Percentiles rank a stretch among this genome's conserved stretches.
These are phyloP conservation scores for Phytophthora nicotianae DNA, from an alignment of 352 stramenopile genomes.

Conservation along the genomic window DNA sequence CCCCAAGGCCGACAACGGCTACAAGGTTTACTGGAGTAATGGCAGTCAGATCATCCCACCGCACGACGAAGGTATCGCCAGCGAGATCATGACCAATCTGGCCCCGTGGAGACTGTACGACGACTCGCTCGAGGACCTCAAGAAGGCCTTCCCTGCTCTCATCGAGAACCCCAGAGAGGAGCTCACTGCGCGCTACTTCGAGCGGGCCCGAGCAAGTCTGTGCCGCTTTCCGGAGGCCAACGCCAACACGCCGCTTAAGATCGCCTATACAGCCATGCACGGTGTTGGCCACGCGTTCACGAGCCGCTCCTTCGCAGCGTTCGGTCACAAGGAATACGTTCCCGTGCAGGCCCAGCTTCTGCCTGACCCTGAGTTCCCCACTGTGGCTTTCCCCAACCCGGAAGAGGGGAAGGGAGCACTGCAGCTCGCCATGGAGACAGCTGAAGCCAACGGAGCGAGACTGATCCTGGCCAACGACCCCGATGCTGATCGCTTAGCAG, in stretches of 20 bases:
- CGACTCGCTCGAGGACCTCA: constrained; percentile 39
- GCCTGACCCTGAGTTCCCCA: constrained; percentile 97
- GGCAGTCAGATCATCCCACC: constrained; percentile 98
- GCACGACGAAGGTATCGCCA: constrained; percentile 94
- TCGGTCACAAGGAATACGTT: constrained; percentile 88
- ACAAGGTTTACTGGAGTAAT: constrained; percentile 97
- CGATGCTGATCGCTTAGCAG: constrained; percentile 97
- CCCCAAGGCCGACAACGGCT: constrained; percentile 97
- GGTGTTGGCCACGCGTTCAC: constrained; percentile 95
- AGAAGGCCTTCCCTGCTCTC: constrained; percentile 42
- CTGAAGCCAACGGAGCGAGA: constrained; percentile 65
- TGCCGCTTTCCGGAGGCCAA: constrained; percentile 80
- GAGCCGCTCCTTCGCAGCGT: constrained; percentile 90
- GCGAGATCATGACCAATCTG: constrained; percentile 91
- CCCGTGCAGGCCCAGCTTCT: constrained; percentile 88
- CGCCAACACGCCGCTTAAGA: constrained; percentile 56
- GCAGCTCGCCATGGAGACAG: constrained; percentile 91
- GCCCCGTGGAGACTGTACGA: constrained; percentile 83
- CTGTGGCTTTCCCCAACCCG: constrained; percentile 97
- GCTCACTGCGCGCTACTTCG: constrained; percentile 78
- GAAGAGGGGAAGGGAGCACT: constrained; percentile 98
- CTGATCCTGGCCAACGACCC: constrained; percentile 98
- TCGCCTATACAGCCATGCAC: constrained; percentile 99
- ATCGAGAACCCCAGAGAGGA: constrained; percentile 76
- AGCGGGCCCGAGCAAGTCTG: constrained; percentile 45